Evolutionary conservation across 1,284 basidiomycete genomes (phyloP).

Genomic region (Rhodofomes roseus): DNA sequence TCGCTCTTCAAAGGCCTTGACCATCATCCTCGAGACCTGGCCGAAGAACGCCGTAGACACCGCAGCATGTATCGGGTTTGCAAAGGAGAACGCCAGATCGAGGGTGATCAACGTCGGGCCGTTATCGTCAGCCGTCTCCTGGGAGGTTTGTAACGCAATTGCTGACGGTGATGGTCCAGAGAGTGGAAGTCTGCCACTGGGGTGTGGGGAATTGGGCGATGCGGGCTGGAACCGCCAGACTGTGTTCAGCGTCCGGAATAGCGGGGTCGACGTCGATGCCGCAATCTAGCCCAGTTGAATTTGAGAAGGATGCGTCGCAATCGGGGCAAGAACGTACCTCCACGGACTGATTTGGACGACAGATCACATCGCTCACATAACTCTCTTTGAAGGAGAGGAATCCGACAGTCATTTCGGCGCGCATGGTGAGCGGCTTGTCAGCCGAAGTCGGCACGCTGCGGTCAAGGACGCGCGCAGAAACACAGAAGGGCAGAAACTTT

Average conservation of each 20-base stretch:
- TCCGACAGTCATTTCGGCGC: constrained; percentile 86
- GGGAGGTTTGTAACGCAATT: constrained; percentile 6
- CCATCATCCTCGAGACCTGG: constrained; percentile 85
- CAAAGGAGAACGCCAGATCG: constrained; percentile 83
- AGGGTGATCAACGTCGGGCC: constrained; percentile 73
- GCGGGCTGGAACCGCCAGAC: constrained; percentile 75
- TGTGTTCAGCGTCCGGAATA: constrained; percentile 86
- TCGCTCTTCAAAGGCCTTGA: constrained; percentile 86
- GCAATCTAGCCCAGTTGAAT: constrained; percentile 48
- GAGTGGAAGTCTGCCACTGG: constrained; percentile 20
- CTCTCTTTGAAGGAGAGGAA: constrained; percentile 87
- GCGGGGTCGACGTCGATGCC: constrained; percentile 75
- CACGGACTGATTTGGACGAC: constrained; percentile 73
- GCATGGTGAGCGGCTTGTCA: constrained; percentile 38
- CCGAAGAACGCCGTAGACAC: constrained; percentile 84
- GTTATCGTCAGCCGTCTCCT: constrained; percentile 21
- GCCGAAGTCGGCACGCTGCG: constrained; percentile 23
- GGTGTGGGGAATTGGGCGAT: constrained; percentile 40
- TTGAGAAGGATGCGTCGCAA: not conserved
- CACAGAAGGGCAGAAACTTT: constrained; percentile 89
- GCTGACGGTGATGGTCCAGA: constrained; percentile 9
- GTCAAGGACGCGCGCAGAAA: constrained; percentile 65
- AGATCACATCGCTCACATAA: constrained; percentile 85
- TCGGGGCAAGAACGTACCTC: constrained; percentile 44
- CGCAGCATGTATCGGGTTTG: constrained; percentile 82